Base-by-base conservation (phyloP, 2,329 filamentous ascomycete species). In the Elsinoe ampelina region DNA sequence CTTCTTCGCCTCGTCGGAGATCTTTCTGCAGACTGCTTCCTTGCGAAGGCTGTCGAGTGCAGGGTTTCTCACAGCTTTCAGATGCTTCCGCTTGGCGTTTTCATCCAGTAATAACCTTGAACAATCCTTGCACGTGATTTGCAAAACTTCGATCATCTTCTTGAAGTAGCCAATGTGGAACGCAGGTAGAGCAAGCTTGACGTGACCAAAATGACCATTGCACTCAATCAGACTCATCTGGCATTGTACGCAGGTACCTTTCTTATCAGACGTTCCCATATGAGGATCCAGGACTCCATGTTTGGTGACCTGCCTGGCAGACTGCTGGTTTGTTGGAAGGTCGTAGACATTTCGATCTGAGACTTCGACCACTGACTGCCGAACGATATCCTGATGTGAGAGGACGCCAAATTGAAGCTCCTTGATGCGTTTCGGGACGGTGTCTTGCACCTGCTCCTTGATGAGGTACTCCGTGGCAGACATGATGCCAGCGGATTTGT, bases 111-210 rank as follows among this genome's bases (percentile, higher is more conserved):
- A 74, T 5, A 97, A 86, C 60, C 81, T 81, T 20, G 89, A 88
- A 69, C 93, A 98, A 67, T 91, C 76, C 70, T 95, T 98, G 83
- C 93, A 98, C 62, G 98, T 95, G 66, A 93, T 87, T 69, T 97
- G 91, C 20, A 98, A 78, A 57, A 95, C 91, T 43, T 85, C 85
- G 68, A 95, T 92, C 61, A 93, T 89, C 69, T 95, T 90, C 69
- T 90, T 93, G 65, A 98, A 81, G 69, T 96, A 98, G 36, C 93
- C 93, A 62, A 97, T 90, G 68, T 98, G 93, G 67, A 97, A 97
- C 42, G 87, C 89, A 3, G 93, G 93, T 54, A 98, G 77, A 1
- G 92, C 89, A 12, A 98, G 81, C 66, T 88, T 84, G 65, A 98
- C 87, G 72, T 96, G 86, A 47, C 93, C 93, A 67, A 97, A 98